Evolutionary conservation across 1,139 yeast genomes (phyloP), one percentile per base, ranked within the genome.

Genomic region (Spathaspora jeffriesii): DNA sequence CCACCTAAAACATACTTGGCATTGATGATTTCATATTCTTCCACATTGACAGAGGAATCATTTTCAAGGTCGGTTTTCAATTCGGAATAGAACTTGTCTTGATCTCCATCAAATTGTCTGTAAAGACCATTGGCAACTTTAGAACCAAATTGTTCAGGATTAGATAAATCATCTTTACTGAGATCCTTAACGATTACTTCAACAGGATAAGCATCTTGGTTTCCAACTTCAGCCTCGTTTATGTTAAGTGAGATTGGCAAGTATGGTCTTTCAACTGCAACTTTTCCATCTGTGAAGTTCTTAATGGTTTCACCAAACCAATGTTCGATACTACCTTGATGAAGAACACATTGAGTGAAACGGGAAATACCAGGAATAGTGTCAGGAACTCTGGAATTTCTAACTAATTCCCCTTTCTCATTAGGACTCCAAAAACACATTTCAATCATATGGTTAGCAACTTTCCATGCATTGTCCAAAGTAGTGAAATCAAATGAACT

Each of bases 1-100:
- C 65, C 56, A 23, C 73, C 73, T 40, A 68, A 47, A 39, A 67
- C 66, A 51, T 67, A 68, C 48, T 68, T 68, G 30, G 71, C 67
- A 36, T 60, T 52, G 42, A 67, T 62, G 15, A 55, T 21, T 43
- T 57, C 59, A 43, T 43, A 51, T 8, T 44, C 45, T 13, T 46
- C 45, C 3, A 23, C 18, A 23, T 47, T 40, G 11, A 23, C 39
- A 18, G 43, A 32, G 14, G 34, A 30, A 23, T 52, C 53, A 4
- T 46, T 34, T 31, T 51, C 55, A 27, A 46, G 46, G 25, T 46
- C 48, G 11, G 46, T 43, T 30, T 38, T 43, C 34, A 48, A 27
- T 20, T 51, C 43, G 9, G 43, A 25, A 40, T 55, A 47, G 40
- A 50, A 53, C 28, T 42, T 48, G 11, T 56, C 61, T 48, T 57